Evolutionary conservation across 768 basidiomycete species (phyloP), one percentile per base, ranked within the genome.

Genomic region (Suillus bovinus): DNA sequence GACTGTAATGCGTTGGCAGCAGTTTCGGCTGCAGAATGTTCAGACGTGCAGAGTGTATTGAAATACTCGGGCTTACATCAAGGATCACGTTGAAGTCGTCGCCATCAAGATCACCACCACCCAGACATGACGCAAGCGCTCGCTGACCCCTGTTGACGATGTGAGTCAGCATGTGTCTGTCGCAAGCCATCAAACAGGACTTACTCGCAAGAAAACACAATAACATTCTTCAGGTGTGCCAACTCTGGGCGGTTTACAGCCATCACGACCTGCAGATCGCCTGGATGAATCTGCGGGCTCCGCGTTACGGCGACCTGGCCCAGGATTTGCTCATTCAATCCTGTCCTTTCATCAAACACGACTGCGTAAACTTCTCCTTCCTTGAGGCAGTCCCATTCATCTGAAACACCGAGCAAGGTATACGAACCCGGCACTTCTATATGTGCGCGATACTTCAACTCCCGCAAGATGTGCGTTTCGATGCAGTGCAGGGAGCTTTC

Each of bases 91-190:
- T 82, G 59, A 81, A 84, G 24, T 80, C 78, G 59, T 84, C 82
- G 5, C 82, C 83, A 64, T 84, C 83, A 52, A 84, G 70, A 69
- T 84, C 83, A 9, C 84, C 84, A 27, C 83, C 84, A 31, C 83
- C 83, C 17, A 85, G 77, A 62, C 75, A 77, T 13, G 80, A 81
- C 1, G 82, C 78, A 14, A 85, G 63, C 20, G 80, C 71, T 59
- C 82, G 76, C 41, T 73, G 41, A 10, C 82, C 82, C 74, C 78
- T 79, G 54, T 24, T 60, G 46, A 60, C 61, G 13, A 42, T 29
- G 22, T 38, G 1, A 63, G 55, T 47, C 71, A 61, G 60, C 17
- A 57, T 49, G 56, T 56, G 2, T 56, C 49, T 56, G 36, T 3
- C 36, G 34, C n/a, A 16, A 41, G 61, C 16, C 52, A 52, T 31